phyloP scores from a whole-genome alignment of 2,329 filamentous ascomycete genomes.

The Venturiaceae sp. region DNA sequence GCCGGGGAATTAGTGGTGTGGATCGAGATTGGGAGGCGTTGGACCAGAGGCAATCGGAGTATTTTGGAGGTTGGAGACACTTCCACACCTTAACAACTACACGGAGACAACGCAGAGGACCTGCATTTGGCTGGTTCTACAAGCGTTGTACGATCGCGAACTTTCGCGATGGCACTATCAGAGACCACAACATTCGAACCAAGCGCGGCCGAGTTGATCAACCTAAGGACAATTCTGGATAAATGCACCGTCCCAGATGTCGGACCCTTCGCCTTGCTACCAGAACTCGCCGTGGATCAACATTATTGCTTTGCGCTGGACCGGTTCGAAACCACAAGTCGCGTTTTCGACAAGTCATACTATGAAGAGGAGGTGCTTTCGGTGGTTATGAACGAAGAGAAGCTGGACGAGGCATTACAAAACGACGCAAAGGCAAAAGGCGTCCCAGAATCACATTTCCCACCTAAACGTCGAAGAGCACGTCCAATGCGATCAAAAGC shows the following conservation, averaged over 20 bases:
- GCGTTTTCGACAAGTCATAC: slow-evolving; percentile 4
- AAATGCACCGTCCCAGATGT: slow-evolving; percentile 7
- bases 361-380: slow-evolving; percentile 5
- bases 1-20: not conserved
- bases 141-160: not conserved
- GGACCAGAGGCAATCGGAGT: not conserved
- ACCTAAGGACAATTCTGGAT: slow-evolving; percentile 4
- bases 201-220: slow-evolving; percentile 3
- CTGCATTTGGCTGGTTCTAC: slow-evolving; percentile 2
- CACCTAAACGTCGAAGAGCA: not conserved
- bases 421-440: not conserved
- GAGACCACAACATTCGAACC: not conserved
- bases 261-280: not conserved
- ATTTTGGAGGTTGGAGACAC: not conserved
- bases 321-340: not conserved
- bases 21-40: not conserved
- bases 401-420: slow-evolving; percentile 4
- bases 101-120: not conserved
- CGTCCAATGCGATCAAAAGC: not conserved
- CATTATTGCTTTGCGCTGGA: slow-evolving; percentile 3
- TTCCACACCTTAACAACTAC: not conserved
- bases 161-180: slow-evolving; percentile 5
- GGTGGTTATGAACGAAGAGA: not conserved
- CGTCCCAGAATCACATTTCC: slow-evolving; percentile 6
- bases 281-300: not conserved